phyloP scores from a whole-genome alignment of 176 grass and related monocot species.

The Zizania latifolia region DNA sequence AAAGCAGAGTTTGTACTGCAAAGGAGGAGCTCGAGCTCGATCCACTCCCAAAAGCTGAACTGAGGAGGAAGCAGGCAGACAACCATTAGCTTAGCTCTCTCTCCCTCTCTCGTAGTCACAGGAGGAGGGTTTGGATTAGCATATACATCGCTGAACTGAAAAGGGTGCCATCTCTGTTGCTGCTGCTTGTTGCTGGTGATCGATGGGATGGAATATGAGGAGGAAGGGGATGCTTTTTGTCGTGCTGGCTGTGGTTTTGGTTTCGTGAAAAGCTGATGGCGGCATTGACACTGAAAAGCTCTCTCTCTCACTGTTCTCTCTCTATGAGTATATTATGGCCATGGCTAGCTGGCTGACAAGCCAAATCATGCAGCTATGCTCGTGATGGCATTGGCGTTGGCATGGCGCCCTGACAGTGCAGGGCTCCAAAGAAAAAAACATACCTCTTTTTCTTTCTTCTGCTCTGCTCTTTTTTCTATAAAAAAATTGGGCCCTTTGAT shows the following conservation, averaged over 20 bases:
- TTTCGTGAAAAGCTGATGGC: conserved; percentile 32
- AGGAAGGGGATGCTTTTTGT: conserved; percentile 38
- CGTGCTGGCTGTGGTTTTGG: conserved; percentile 26
- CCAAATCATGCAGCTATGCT: conserved; percentile 51
- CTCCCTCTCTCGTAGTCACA: too few species aligned
- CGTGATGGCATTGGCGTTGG: conserved; percentile 49
- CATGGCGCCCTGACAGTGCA: conserved; percentile 40
- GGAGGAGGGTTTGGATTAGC: too few species aligned
- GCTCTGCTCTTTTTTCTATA: not conserved
- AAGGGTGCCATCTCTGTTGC: not conserved
- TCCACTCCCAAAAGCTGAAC: too few species aligned
- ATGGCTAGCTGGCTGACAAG: conserved; percentile 34
- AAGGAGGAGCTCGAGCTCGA: too few species aligned
- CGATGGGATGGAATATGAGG: conserved; percentile 41
- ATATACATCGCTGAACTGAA: too few species aligned
- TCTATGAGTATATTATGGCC: not conserved
- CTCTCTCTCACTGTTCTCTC: not conserved
- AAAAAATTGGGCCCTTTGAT: not conserved
- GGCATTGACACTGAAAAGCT: conserved; percentile 50
- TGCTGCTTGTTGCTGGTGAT: conserved; percentile 14
- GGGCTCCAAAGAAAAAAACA: conserved; percentile 11
- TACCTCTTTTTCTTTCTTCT: not conserved
- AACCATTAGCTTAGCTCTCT: too few species aligned
- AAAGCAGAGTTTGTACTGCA: too few species aligned
- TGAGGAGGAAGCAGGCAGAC: too few species aligned